Base-by-base conservation (phyloP, 1,284 basidiomycete species). In the Vanrija pseudolonga region DNA sequence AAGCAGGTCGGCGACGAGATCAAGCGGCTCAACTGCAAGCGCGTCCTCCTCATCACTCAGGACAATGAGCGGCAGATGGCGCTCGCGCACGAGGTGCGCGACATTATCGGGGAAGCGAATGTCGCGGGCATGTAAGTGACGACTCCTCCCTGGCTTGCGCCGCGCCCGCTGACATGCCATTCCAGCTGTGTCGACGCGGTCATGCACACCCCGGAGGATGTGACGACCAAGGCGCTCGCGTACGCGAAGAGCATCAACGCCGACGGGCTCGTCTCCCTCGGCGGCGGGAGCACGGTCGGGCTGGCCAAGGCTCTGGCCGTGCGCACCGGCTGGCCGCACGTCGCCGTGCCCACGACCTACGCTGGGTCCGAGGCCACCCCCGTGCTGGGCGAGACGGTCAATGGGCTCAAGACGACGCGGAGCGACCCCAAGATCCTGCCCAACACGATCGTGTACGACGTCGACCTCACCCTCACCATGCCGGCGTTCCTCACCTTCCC, bases 261-360 rank as follows among this genome's bases (percentile, higher is more conserved):
- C 3, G 79, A 80, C 59, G 77, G 78, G 54, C 56, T 77, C 44
- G 72, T 80, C 41, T 60, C 58, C 17, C 37, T 80, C n/a, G 79
- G 79, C 7, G 79, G 79, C 20, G 78, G 80, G 0, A 78, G 77
- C 3, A 78, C 78, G 3, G 77, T 76, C 37, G 80, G 79, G 0
- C 66, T 80, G 15, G 77, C 73, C 32, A 80, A 81, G 65, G 79
- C 78, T 5, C 73, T 80, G 26, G 76, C 78, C 15, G 64, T 80
- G 20, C 68, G 71, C 39, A 75, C 74, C 18, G 74, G 76, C 51
- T 65, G 79, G 46, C 76, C 75, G 22, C 78, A 81, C 57, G 78
- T 80, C 28, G 77, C 77, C 20, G 69, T 81, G 11, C 79, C 80
- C 17, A 80, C 79, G 2, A 79, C 79, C 18, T 81, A 80, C 52